Percentiles rank a stretch among this genome's conserved stretches.
Evolutionary conservation across 352 stramenopile genomes (phyloP).

Genomic region (Pythium volutum): DNA sequence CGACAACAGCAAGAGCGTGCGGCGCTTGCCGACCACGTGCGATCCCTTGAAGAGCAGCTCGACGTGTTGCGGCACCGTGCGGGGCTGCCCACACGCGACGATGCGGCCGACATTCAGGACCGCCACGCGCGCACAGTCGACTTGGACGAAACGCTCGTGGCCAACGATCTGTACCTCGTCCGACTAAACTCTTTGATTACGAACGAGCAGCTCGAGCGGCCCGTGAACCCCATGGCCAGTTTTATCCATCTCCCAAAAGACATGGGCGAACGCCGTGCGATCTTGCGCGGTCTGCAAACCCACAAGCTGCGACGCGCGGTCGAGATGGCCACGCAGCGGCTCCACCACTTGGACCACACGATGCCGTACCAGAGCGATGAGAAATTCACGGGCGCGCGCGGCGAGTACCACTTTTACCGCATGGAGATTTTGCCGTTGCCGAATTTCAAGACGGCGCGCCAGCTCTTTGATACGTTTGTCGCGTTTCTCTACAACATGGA

Average conservation of each 20-base stretch:
- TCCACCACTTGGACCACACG: conserved; percentile 9
- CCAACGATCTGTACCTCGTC: conserved; percentile 5
- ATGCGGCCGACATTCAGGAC: too few species aligned
- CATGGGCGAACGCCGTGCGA: conserved; percentile 5
- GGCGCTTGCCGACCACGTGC: too few species aligned
- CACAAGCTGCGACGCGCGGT: conserved; percentile 35
- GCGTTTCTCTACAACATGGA: conserved; percentile 48
- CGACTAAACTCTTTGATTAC: conserved; percentile 14
- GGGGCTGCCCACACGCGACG: too few species aligned
- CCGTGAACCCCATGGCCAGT: conserved; percentile 12
- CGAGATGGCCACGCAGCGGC: background rate
- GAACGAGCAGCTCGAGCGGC: background rate
- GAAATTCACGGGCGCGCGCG: conserved; percentile 4
- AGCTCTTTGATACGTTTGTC: conserved; percentile 44
- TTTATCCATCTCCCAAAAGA: conserved; percentile 16
- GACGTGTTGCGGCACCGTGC: too few species aligned
- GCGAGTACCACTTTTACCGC: conserved; percentile 9
- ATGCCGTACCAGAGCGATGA: conserved; percentile 11
- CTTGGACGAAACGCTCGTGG: too few species aligned
- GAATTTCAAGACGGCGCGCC: conserved; percentile 31
- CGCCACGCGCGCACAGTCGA: too few species aligned
- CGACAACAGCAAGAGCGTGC: too few species aligned
- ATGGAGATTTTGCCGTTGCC: conserved; percentile 32
- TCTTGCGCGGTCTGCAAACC: conserved; percentile 28
- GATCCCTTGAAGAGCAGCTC: too few species aligned